A percentile compares a stretch with the other conserved stretches of the same genome.
phyloP scores from a whole-genome alignment of 768 basidiomycete genomes.

The Kwoniella sp. region DNA sequence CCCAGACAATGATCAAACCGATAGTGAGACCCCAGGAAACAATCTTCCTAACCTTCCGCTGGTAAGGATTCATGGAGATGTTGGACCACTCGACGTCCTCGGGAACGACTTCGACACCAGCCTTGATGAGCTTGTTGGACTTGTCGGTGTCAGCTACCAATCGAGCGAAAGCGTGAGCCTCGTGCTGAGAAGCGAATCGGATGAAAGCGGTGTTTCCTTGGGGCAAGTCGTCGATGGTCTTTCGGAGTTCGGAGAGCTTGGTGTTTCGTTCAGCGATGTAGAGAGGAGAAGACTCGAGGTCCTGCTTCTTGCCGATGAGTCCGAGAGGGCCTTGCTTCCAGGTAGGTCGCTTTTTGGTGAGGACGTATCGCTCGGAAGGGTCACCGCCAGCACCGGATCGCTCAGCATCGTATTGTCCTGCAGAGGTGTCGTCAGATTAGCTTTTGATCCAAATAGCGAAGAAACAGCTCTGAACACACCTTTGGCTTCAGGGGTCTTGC shows the following conservation, averaged over 20 bases:
- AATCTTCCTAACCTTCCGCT: conserved; percentile 43
- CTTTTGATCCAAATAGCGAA: too few species aligned
- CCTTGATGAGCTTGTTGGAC: conserved; percentile 36
- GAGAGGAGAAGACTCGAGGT: conserved; percentile 47
- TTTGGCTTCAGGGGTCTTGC: conserved; percentile 53
- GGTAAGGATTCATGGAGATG: conserved; percentile 52
- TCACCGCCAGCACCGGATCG: conserved; percentile 16
- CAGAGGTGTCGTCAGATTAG: neutral
- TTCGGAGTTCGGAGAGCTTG: conserved; percentile 41
- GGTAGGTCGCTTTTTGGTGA: conserved; percentile 50
- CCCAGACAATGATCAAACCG: conserved; percentile 56
- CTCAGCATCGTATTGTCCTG: conserved; percentile 46
- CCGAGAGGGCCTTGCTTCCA: conserved; percentile 56
- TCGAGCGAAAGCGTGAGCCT: conserved; percentile 54
- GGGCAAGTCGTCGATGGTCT: conserved; percentile 28
- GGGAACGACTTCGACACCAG: conserved; percentile 54
- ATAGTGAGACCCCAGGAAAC: conserved; percentile 54
- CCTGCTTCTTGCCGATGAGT: conserved; percentile 52
- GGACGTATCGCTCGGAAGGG: conserved; percentile 43
- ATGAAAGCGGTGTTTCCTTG: conserved; percentile 54
- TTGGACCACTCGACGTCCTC: conserved; percentile 56
- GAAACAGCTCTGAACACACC: conserved; percentile 41
- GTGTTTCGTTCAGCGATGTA: conserved; percentile 52
- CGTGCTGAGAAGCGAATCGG: conserved; percentile 52
- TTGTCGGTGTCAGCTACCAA: conserved; percentile 47